These are phyloP conservation scores for Phlegmacium glaucopus DNA, from an alignment of 768 basidiomycete genomes.

Conservation along the genomic window DNA sequence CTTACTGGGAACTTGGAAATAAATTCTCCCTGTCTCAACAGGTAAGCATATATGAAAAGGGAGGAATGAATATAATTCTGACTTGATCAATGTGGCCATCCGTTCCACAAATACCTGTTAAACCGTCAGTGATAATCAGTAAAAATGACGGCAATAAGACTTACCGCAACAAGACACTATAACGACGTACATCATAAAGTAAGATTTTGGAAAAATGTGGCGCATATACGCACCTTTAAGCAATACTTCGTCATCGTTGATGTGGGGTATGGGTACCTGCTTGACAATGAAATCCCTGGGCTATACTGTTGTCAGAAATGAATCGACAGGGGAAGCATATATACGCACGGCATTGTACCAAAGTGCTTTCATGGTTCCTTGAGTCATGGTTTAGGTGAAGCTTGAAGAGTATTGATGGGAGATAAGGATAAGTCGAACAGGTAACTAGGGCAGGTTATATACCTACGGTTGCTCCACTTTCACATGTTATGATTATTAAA, in stretches of 20 bases:
- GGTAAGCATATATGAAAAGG: slow-evolving; percentile 48
- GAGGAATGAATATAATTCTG: slow-evolving; percentile 18
- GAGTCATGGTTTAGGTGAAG: slow-evolving; percentile 36
- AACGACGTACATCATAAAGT: slow-evolving; percentile 1
- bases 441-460: no score
- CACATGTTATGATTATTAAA: no score
- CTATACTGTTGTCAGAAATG: slow-evolving; percentile 17
- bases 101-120: slow-evolving; percentile 57
- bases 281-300: slow-evolving; percentile 50
- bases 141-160: slow-evolving; percentile 1
- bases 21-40: slow-evolving; percentile 47
- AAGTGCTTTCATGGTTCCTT: slow-evolving; percentile 71
- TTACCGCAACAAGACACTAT: slow-evolving; percentile 15
- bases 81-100: slow-evolving; percentile 46
- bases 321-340: slow-evolving; percentile 38
- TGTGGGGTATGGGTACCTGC: slow-evolving; percentile 46
- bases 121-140: slow-evolving; percentile 6
- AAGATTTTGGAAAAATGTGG: not conserved
- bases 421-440: no score
- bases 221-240: slow-evolving; percentile 43
- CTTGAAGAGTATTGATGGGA: not conserved
- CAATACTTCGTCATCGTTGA: slow-evolving; percentile 49
- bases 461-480: no score
- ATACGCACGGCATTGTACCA: slow-evolving; percentile 68
- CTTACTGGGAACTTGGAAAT: slow-evolving; percentile 59